phyloP scores from a whole-genome alignment of 345 rosid genomes.

The Rubroshorea leprosula region DNA sequence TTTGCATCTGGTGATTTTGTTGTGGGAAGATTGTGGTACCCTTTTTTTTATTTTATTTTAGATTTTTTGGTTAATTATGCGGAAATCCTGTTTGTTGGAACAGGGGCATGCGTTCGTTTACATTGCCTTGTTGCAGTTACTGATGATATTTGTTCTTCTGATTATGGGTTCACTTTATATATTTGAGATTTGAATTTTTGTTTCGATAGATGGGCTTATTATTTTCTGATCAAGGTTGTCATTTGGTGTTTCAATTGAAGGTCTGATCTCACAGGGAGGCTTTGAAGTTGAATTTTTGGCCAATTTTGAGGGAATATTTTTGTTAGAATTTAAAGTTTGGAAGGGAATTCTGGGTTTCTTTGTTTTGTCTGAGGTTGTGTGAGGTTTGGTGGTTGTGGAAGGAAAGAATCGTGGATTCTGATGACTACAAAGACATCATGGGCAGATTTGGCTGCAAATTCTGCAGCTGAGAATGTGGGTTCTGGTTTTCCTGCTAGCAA shows the following conservation, averaged over 20 bases:
- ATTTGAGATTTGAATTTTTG: background rate
- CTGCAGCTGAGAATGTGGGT: constrained; percentile 66
- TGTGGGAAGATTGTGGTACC: background rate
- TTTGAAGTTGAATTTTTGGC: background rate
- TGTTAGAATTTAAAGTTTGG: background rate
- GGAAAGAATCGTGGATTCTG: constrained; percentile 23
- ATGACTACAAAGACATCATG: constrained; percentile 71
- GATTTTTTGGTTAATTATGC: background rate
- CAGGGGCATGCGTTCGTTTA: background rate
- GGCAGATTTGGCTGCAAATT: constrained; percentile 92
- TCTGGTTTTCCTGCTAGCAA: constrained; percentile 42
- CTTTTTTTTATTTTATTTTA: too few species aligned
- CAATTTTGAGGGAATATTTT: background rate
- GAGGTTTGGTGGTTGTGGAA: constrained; percentile 1
- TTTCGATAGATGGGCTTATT: background rate
- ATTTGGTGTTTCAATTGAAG: background rate
- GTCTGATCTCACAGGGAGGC: background rate
- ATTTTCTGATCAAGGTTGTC: constrained; percentile 17
- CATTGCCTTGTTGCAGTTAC: background rate
- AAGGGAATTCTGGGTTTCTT: constrained; percentile 3
- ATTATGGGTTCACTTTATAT: background rate
- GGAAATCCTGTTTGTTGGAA: background rate
- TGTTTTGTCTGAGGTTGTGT: background rate
- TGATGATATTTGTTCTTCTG: background rate
- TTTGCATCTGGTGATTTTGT: background rate